Evolutionary conservation across 805 yeast species (phyloP).

Genomic region (Cyberlindnera misumaiensis): DNA sequence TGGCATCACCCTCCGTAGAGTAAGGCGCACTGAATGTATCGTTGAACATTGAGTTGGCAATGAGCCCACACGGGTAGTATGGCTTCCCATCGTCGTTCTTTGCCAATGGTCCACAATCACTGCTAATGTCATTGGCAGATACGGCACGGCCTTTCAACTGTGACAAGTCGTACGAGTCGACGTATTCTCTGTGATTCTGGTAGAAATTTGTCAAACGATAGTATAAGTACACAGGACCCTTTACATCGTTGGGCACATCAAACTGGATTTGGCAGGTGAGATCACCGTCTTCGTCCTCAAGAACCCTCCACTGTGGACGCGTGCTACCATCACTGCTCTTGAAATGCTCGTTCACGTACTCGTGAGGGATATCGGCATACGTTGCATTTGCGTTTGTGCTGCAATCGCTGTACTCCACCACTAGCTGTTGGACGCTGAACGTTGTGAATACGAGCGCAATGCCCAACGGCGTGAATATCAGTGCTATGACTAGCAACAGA

Average conservation of each 20-base stretch:
- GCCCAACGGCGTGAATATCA: slow-evolving; percentile 87
- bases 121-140: slow-evolving; percentile 38
- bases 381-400: slow-evolving; percentile 38
- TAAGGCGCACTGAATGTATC: slow-evolving; percentile 66
- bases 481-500: slow-evolving; percentile 61
- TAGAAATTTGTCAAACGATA: slow-evolving; percentile 85
- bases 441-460: slow-evolving; percentile 76
- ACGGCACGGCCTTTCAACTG: slow-evolving; percentile 79
- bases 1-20: slow-evolving; percentile 5
- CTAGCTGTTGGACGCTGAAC: slow-evolving; percentile 67
- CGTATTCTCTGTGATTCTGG: slow-evolving; percentile 94
- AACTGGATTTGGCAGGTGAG: slow-evolving; percentile 62
- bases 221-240: slow-evolving; percentile 68
- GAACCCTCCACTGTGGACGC: slow-evolving; percentile 60
- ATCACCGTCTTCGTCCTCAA: slow-evolving; percentile 31
- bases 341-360: slow-evolving; percentile 58
- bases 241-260: slow-evolving; percentile 61
- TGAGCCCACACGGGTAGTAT: slow-evolving; percentile 90
- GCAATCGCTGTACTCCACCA: slow-evolving; percentile 74
- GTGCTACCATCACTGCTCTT: slow-evolving; percentile 22
- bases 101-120: slow-evolving; percentile 59
- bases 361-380: slow-evolving; percentile 49
- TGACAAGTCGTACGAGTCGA: slow-evolving; percentile 69
- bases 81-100: slow-evolving; percentile 46
- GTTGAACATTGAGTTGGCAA: slow-evolving; percentile 88